These are phyloP conservation scores for Zanthoxylum bungeanum DNA, from an alignment of 345 rosid genomes.

Conservation along the genomic window DNA sequence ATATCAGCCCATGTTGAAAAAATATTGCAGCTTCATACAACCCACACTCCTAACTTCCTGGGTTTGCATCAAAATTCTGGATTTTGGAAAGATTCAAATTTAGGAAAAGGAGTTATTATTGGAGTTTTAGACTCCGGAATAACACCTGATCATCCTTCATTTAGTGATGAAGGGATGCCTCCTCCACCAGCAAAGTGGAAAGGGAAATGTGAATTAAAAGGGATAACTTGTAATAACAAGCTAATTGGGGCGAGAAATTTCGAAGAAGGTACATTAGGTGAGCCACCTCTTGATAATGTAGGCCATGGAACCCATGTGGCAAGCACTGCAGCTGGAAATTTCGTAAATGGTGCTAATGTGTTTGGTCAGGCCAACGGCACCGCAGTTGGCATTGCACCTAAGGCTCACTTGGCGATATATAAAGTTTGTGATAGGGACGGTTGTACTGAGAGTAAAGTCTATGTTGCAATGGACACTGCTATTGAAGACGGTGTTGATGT, in stretches of 20 bases:
- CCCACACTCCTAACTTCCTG: slow-evolving; percentile 44
- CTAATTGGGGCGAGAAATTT: too few species aligned
- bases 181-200: too few species aligned
- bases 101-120: slow-evolving; percentile 45
- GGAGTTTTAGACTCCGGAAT: slow-evolving; percentile 53
- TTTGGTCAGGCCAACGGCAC: slow-evolving; percentile 43
- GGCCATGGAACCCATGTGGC: too few species aligned
- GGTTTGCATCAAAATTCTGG: slow-evolving; percentile 38
- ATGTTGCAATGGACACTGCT: slow-evolving; percentile 50
- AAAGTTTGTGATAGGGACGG: slow-evolving; percentile 31
- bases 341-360: too few species aligned
- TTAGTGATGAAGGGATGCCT: too few species aligned
- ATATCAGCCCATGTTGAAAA: slow-evolving; percentile 30
- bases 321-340: too few species aligned
- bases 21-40: slow-evolving; percentile 33
- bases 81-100: slow-evolving; percentile 33
- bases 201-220: too few species aligned
- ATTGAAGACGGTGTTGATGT: slow-evolving; percentile 49
- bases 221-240: too few species aligned
- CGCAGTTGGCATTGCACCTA: slow-evolving; percentile 51
- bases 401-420: slow-evolving; percentile 46
- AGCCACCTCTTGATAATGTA: too few species aligned
- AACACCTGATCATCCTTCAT: slow-evolving; percentile 46
- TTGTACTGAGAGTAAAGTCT: slow-evolving; percentile 33
- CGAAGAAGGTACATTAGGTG: too few species aligned